These are phyloP conservation scores for Fusarium marasasianum DNA, from an alignment of 2,329 filamentous ascomycete genomes.

Conservation along the genomic window DNA sequence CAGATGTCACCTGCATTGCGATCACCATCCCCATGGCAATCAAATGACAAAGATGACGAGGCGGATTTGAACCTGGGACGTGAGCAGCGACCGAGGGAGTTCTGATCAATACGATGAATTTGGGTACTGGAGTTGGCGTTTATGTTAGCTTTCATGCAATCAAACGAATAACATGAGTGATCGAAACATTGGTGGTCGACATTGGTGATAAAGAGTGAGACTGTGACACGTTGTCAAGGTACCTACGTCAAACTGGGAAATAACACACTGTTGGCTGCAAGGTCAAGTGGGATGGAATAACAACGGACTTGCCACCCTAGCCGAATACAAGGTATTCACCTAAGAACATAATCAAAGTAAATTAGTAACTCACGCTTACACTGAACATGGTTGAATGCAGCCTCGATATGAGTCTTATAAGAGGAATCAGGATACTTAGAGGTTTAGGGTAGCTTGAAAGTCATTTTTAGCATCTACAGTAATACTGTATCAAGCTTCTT, in stretches of 20 bases:
- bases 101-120: slow-evolving; percentile 34
- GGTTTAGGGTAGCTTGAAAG: neutral
- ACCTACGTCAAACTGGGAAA: neutral
- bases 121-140: slow-evolving; percentile 34
- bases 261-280: neutral
- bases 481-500: neutral
- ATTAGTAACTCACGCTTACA: neutral
- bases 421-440: neutral
- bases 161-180: neutral
- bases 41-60: slow-evolving; percentile 43
- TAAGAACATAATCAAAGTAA: neutral
- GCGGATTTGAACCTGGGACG: slow-evolving; percentile 45
- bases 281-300: neutral
- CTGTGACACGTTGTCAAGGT: neutral
- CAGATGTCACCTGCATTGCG: slow-evolving; percentile 38
- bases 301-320: neutral
- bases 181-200: neutral
- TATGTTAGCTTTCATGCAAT: neutral
- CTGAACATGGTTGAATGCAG: neutral
- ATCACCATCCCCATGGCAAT: slow-evolving; percentile 44
- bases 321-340: neutral
- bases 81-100: slow-evolving; percentile 47
- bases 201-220: neutral
- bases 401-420: neutral
- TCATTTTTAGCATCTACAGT: neutral